Conservation (phyloP, 208 protist species). For the Acanthamoeba castellanii region DNA sequence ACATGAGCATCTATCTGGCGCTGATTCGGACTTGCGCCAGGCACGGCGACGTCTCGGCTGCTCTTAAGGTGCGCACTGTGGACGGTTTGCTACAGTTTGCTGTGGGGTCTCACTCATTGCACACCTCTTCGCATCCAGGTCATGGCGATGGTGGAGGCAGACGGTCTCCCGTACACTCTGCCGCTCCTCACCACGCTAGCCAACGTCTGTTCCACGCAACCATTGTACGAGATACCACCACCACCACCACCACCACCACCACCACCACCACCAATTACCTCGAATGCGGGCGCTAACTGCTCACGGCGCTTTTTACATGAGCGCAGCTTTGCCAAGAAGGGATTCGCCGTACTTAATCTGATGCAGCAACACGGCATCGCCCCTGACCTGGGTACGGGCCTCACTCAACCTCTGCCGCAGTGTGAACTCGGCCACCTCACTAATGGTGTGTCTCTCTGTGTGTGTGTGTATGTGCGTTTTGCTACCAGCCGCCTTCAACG, state of each 20-base stretch:
- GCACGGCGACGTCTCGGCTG: background rate
- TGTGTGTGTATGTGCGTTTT: background rate
- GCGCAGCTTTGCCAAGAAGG: background rate
- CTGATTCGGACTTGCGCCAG: background rate
- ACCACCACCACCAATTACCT: too few relatives aligned
- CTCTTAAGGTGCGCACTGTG: background rate
- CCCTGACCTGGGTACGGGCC: background rate
- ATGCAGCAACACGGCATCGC: slow-evolving; percentile 6
- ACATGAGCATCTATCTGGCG: background rate
- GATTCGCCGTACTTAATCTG: background rate
- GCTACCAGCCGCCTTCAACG: slow-evolving; percentile 1
- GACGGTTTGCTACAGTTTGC: background rate
- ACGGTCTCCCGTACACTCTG: background rate
- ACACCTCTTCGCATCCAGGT: background rate
- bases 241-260: background rate
- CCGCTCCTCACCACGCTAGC: background rate
- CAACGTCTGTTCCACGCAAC: background rate
- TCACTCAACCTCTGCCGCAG: background rate
- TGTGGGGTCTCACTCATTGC: background rate
- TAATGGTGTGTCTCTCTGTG: background rate
- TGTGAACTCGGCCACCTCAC: background rate
- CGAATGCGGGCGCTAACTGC: too few relatives aligned
- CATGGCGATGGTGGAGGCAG: background rate
- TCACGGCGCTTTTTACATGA: background rate
- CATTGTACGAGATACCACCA: background rate